These are phyloP conservation scores for Populus euphratica DNA, from an alignment of 345 rosid species.

Conservation along the genomic window DNA sequence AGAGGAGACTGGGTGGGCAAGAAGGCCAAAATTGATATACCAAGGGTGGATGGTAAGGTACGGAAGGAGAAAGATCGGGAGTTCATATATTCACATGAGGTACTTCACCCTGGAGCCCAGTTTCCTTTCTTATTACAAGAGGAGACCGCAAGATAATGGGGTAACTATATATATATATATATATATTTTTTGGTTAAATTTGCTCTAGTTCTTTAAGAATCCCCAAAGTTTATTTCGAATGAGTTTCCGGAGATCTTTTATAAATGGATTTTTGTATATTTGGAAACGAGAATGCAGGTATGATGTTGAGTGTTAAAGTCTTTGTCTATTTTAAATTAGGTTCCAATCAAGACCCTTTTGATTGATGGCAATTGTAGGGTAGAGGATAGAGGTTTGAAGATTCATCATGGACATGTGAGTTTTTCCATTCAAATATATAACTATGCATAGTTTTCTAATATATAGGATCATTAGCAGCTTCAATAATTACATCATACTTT, in stretches of 20 bases:
- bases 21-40: slow-evolving; percentile 75
- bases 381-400: slow-evolving; percentile 98
- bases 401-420: slow-evolving; percentile 92
- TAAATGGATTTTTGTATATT: no score
- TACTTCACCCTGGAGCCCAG: slow-evolving; percentile 88
- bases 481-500: no score
- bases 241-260: not conserved
- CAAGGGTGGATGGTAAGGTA: slow-evolving; percentile 99
- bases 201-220: no score
- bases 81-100: slow-evolving; percentile 97
- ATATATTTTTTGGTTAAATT: not conserved
- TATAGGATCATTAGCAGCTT: not conserved
- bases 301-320: no score
- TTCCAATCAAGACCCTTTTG: slow-evolving; percentile 90
- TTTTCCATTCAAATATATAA: not conserved
- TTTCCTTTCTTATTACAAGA: slow-evolving; percentile 93
- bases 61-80: slow-evolving; percentile 93
- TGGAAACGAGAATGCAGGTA: no score
- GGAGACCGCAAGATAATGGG: slow-evolving; percentile 81
- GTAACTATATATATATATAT: slow-evolving; percentile 91
- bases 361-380: slow-evolving; percentile 97
- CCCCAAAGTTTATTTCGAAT: not conserved
- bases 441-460: not conserved
- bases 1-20: no score
- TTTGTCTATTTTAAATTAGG: slow-evolving; percentile 34